Percentiles rank a stretch among this genome's conserved stretches.
Evolutionary conservation across 208 protist species (phyloP).

Genomic region (Borovskyia barvae): DNA sequence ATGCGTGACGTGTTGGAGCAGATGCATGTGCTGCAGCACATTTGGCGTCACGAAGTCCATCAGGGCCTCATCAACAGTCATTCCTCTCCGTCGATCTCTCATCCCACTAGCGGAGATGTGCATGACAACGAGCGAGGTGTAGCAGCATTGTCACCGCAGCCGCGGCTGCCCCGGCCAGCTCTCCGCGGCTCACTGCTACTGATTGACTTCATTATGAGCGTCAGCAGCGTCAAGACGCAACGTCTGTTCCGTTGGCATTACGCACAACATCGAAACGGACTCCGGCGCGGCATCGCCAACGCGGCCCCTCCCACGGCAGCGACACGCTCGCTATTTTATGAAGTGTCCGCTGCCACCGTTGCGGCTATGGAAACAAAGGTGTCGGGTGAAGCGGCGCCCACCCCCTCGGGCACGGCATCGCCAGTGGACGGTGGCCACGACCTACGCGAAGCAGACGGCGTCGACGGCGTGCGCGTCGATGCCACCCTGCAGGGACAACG

Average conservation of each 20-base stretch:
- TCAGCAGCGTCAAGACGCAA: slow-evolving; percentile 16
- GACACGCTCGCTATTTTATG: slow-evolving; percentile 2
- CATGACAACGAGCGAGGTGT: background rate
- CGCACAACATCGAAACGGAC: background rate
- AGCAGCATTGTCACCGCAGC: too few species aligned
- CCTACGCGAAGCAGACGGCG: background rate
- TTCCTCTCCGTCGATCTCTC: too few species aligned
- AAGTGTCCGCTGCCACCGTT: slow-evolving; percentile 8
- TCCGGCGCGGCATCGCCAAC: slow-evolving; percentile 1
- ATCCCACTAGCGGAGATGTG: background rate
- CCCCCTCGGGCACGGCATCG: background rate
- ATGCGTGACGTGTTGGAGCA: slow-evolving; percentile 23
- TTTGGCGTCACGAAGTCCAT: slow-evolving; percentile 45
- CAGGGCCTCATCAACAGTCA: too few species aligned
- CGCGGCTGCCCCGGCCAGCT: background rate
- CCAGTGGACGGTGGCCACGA: background rate
- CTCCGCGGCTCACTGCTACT: slow-evolving; percentile 32
- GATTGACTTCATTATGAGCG: slow-evolving; percentile 37
- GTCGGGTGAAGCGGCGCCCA: background rate
- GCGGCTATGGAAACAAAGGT: slow-evolving; percentile 14
- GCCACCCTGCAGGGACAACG: slow-evolving; percentile 50
- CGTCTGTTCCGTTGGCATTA: slow-evolving; percentile 34
- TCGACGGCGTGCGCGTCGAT: slow-evolving; percentile 32
- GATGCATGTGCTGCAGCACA: slow-evolving; percentile 36
- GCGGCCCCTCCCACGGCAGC: background rate